A percentile compares a stretch with the other conserved stretches of the same genome.
Evolutionary conservation across 495 filamentous ascomycete species (phyloP).

Genomic region (Talaromyces adpressus): DNA sequence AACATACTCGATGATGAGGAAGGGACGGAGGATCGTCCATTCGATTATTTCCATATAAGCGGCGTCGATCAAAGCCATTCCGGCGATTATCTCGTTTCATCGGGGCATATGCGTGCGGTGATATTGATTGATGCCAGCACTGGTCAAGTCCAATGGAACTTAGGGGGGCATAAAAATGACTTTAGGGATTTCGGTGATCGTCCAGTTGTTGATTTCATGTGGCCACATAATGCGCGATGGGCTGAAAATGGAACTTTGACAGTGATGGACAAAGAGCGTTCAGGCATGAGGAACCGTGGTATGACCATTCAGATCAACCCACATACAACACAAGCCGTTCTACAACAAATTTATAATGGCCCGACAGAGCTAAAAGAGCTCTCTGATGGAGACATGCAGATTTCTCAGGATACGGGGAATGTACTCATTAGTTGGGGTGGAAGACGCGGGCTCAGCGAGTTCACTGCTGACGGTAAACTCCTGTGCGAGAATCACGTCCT

Average conservation of each 20-base stretch:
- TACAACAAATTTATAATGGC: constrained; percentile 29
- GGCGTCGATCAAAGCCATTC: constrained; percentile 48
- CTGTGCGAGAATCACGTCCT: constrained; percentile 30
- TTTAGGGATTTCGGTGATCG: constrained; percentile 22
- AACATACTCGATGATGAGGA: constrained; percentile 17
- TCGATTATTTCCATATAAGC: constrained; percentile 56
- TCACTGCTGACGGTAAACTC: constrained; percentile 36
- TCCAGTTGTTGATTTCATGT: constrained; percentile 36
- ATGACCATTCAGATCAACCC: constrained; percentile 29
- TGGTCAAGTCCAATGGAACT: constrained; percentile 49
- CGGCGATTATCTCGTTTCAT: constrained; percentile 52
- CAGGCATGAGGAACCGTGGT: constrained; percentile 25
- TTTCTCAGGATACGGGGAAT: constrained; percentile 43
- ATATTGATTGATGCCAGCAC: constrained; percentile 45
- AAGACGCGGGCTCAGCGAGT: constrained; percentile 44
- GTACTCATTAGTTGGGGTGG: constrained; percentile 54
- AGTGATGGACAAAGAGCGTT: constrained; percentile 45
- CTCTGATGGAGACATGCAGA: constrained; percentile 51
- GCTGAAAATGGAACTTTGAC: constrained; percentile 36
- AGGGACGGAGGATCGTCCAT: neutral
- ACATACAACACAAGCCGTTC: constrained; percentile 33
- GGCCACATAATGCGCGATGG: constrained; percentile 53
- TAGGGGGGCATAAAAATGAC: constrained; percentile 37
- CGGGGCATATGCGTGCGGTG: constrained; percentile 43
- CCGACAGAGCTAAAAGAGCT: constrained; percentile 37